Conservation (phyloP, 2,329 filamentous ascomycete species). For the Cladosporium phlei region DNA sequence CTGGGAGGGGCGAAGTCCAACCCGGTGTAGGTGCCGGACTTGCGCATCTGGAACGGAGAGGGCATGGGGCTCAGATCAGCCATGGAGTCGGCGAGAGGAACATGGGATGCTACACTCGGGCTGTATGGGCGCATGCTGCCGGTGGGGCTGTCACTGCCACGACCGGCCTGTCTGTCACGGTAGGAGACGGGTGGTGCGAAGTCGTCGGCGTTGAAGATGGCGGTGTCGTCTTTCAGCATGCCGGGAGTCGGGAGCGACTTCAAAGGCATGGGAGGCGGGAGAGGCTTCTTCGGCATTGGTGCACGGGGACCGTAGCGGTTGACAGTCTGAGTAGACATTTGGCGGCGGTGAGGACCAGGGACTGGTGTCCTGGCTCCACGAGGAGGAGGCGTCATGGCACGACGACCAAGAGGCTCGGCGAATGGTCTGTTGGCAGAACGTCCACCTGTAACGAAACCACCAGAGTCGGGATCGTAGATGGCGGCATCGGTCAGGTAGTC, state of each 20-base stretch:
- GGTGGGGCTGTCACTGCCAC: conserved; percentile 54
- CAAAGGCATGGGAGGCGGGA: conserved; percentile 70
- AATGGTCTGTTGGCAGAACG: conserved; percentile 53
- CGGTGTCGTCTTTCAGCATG: conserved; percentile 71
- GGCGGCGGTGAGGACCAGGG: conserved; percentile 37
- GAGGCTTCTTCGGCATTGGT: conserved; percentile 47
- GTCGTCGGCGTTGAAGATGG: conserved; percentile 67
- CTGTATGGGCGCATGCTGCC: conserved; percentile 64
- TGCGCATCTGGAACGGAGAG: conserved; percentile 77
- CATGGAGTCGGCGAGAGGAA: conserved; percentile 76
- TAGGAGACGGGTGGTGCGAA: conserved; percentile 71
- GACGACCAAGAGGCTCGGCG: conserved; percentile 76
- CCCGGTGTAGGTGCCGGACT: conserved; percentile 70
- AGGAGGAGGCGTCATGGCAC: conserved; percentile 94
- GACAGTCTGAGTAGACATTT: conserved; percentile 41
- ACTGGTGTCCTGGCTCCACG: conserved; percentile 53
- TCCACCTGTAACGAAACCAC: conserved; percentile 45
- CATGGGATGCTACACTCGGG: conserved; percentile 65
- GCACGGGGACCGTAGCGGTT: conserved; percentile 21
- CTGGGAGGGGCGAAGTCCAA: conserved; percentile 78
- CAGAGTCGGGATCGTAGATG: conserved; percentile 53
- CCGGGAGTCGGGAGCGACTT: conserved; percentile 77
- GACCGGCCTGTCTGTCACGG: conserved; percentile 64
- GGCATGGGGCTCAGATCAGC: conserved; percentile 82
- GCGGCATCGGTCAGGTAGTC: conserved; percentile 63